phyloP scores from a whole-genome alignment of 768 basidiomycete genomes.

The Naganishia randhawae region DNA sequence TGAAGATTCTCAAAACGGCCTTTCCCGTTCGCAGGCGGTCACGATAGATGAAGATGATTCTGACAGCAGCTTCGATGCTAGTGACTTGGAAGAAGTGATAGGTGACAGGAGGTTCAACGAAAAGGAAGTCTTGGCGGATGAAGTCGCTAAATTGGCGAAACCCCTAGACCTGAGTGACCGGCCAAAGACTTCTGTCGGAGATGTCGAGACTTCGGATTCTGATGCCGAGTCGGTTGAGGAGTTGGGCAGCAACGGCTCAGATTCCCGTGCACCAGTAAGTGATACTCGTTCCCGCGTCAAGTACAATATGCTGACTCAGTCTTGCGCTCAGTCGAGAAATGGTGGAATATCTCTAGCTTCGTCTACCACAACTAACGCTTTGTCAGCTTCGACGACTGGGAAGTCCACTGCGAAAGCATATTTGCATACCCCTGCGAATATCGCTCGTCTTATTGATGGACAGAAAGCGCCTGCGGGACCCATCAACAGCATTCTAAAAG shows the following conservation, averaged over 20 bases:
- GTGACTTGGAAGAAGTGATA: not conserved
- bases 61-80: not conserved
- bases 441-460: conserved; percentile 26
- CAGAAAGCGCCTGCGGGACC: conserved; percentile 23
- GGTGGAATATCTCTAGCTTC: not conserved
- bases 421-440: conserved; percentile 9
- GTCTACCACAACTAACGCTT: not conserved
- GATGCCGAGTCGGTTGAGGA: not conserved
- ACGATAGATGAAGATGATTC: conserved; percentile 17
- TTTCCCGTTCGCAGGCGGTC: conserved; percentile 22
- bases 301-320: not conserved
- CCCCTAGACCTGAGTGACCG: not conserved
- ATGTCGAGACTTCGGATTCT: not conserved
- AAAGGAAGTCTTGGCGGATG: conserved; percentile 8
- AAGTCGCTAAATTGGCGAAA: conserved; percentile 11
- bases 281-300: not conserved
- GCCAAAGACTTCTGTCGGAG: not conserved
- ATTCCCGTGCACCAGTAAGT: conserved; percentile 12
- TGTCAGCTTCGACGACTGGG: conserved; percentile 1
- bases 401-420: conserved; percentile 5
- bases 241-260: not conserved
- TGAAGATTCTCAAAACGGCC: not conserved
- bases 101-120: conserved; percentile 16
- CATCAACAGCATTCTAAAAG: conserved; percentile 24
- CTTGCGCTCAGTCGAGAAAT: not conserved